Evolutionary conservation across 805 yeast genomes (phyloP).

Genomic region (Huiozyma sinensis): DNA sequence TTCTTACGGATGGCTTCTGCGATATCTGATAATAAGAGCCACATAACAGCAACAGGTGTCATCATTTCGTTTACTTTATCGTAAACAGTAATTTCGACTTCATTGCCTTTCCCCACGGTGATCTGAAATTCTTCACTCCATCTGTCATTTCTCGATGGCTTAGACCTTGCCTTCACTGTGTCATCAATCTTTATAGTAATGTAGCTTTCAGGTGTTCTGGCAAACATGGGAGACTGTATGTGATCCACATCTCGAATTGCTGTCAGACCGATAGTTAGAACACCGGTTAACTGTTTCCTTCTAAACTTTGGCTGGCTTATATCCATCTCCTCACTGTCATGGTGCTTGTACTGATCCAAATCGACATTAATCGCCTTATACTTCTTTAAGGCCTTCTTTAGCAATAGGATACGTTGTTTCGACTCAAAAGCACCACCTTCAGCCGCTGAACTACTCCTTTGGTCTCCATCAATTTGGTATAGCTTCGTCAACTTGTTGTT

Average conservation of each 20-base stretch:
- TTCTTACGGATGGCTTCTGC: constrained; percentile 91
- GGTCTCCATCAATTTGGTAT: constrained; percentile 86
- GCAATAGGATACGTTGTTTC: constrained; percentile 71
- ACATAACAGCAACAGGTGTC: constrained; percentile 83
- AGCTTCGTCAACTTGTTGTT: constrained; percentile 80
- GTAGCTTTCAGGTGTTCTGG: constrained; percentile 69
- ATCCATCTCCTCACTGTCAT: constrained; percentile 49
- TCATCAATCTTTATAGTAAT: constrained; percentile 82
- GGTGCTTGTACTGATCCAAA: constrained; percentile 43
- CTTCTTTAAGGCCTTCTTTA: constrained; percentile 73
- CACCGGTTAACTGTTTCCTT: constrained; percentile 77
- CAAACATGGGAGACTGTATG: constrained; percentile 70
- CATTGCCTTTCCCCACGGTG: constrained; percentile 83
- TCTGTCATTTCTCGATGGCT: constrained; percentile 61
- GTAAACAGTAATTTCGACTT: constrained; percentile 76
- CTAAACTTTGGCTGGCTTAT: constrained; percentile 62
- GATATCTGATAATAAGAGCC: constrained; percentile 84
- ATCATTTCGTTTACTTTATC: constrained; percentile 58
- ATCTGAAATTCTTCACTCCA: constrained; percentile 77
- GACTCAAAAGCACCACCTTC: constrained; percentile 79
- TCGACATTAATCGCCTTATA: constrained; percentile 82
- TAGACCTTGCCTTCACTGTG: constrained; percentile 67
- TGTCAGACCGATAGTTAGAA: constrained; percentile 57
- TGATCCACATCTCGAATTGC: constrained; percentile 88
- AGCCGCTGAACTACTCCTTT: constrained; percentile 74